Conservation (phyloP, 352 stramenopile species). For the Phytophthora colocasiae region DNA sequence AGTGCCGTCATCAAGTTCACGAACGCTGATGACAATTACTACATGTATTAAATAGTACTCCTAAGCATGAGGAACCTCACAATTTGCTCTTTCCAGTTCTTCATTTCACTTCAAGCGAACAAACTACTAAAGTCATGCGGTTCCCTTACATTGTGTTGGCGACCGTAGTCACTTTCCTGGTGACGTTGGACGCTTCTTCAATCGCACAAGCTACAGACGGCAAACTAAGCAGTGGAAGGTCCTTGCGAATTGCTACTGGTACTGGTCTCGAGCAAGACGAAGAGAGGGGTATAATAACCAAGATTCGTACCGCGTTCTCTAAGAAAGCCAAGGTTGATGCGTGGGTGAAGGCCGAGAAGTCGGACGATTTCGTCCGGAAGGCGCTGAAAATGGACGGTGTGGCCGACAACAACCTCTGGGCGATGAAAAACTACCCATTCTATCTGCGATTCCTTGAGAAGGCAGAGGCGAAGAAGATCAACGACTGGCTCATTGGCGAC, state of each 20-base stretch:
- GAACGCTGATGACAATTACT: too few species aligned
- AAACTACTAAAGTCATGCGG: too few species aligned
- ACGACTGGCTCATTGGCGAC: background rate
- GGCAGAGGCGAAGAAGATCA: background rate
- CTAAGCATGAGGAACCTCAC: too few species aligned
- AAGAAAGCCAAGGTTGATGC: background rate
- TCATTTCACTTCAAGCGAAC: too few species aligned
- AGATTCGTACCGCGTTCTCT: background rate
- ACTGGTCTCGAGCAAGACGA: background rate
- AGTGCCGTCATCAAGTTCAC: too few species aligned
- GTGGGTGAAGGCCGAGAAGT: background rate
- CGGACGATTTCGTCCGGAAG: constrained; percentile 1
- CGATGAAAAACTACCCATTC: background rate
- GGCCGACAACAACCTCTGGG: background rate
- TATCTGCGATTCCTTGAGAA: background rate
- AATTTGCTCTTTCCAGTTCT: too few species aligned
- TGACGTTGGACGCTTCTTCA: background rate
- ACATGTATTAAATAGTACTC: too few species aligned
- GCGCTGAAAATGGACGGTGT: background rate
- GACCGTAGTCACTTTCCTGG: background rate
- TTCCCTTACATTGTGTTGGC: background rate
- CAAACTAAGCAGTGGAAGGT: background rate
- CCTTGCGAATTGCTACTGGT: background rate
- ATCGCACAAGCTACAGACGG: background rate
- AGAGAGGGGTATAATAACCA: background rate